A percentile compares a stretch with the other conserved stretches of the same genome.
Conservation (phyloP, 768 basidiomycete genomes). For the Psilocybe cyanescens region DNA sequence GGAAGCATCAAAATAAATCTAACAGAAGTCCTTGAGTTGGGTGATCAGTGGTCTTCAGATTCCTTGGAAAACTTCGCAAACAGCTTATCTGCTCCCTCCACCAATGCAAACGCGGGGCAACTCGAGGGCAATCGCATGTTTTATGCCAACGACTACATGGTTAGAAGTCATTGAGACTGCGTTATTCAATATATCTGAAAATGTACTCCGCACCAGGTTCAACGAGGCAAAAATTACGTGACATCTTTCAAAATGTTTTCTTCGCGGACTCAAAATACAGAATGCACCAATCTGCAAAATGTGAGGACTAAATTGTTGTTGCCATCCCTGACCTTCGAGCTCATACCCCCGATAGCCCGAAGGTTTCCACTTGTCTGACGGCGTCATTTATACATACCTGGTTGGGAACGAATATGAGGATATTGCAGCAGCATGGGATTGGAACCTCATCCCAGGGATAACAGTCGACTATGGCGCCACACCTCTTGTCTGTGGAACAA, state of each 20-base stretch:
- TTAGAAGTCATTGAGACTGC: slow-evolving; percentile 23
- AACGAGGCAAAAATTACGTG: slow-evolving; percentile 62
- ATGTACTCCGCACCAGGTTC: slow-evolving; percentile 45
- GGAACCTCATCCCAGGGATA: slow-evolving; percentile 77
- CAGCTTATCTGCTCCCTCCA: slow-evolving; percentile 36
- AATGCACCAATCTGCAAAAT: slow-evolving; percentile 69
- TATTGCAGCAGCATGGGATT: slow-evolving; percentile 75
- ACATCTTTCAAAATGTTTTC: slow-evolving; percentile 69
- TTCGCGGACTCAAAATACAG: slow-evolving; percentile 58
- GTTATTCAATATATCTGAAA: slow-evolving; percentile 1
- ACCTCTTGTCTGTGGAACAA: slow-evolving; percentile 48
- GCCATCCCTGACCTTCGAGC: not conserved
- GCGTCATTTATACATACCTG: slow-evolving; percentile 65
- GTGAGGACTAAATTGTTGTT: slow-evolving; percentile 31
- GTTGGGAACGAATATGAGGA: slow-evolving; percentile 74
- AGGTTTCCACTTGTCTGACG: slow-evolving; percentile 75
- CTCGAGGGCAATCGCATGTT: slow-evolving; percentile 66
- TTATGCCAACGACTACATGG: slow-evolving; percentile 73
- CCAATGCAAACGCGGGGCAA: slow-evolving; percentile 56
- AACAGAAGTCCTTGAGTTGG: slow-evolving; percentile 51
- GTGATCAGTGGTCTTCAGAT: slow-evolving; percentile 53
- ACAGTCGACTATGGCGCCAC: slow-evolving; percentile 69
- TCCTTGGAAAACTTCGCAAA: slow-evolving; percentile 41
- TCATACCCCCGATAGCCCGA: slow-evolving; percentile 41
- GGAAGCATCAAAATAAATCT: slow-evolving; percentile 61